Percentiles rank a stretch among this genome's conserved stretches.
These are phyloP conservation scores for Mariannaea sp. DNA, from an alignment of 2,329 filamentous ascomycete species.

Conservation along the genomic window DNA sequence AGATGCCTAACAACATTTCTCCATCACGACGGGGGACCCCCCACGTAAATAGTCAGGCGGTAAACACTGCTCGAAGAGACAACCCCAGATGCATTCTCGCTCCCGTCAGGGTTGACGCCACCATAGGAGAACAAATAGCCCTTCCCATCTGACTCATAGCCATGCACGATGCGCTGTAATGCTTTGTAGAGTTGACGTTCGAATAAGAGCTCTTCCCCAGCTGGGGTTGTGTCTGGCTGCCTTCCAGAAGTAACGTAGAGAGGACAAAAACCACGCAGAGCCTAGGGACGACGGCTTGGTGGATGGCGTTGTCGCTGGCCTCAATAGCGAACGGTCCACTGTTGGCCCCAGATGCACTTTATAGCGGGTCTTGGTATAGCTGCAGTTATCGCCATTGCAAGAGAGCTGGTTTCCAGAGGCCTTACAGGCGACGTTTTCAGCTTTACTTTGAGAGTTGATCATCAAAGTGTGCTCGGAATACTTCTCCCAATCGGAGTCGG, in stretches of 20 bases:
- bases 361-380: conserved; percentile 50
- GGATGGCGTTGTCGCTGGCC: conserved; percentile 45
- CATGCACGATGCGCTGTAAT: conserved; percentile 66
- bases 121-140: conserved; percentile 73
- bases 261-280: conserved; percentile 57
- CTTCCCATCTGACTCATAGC: conserved; percentile 60
- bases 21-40: conserved; percentile 23
- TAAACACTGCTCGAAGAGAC: conserved; percentile 36
- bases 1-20: too few relatives aligned
- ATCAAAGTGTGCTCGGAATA: conserved; percentile 47
- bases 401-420: conserved; percentile 43
- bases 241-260: conserved; percentile 51
- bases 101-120: conserved; percentile 65
- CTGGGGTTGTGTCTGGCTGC: conserved; percentile 53
- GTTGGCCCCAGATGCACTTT: conserved; percentile 55
- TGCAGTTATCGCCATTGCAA: conserved; percentile 50
- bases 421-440: conserved; percentile 48
- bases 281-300: conserved; percentile 51
- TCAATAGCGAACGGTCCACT: conserved; percentile 51
- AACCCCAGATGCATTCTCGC: conserved; percentile 54
- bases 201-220: conserved; percentile 50
- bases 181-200: conserved; percentile 49
- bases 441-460: conserved; percentile 49
- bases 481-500: conserved; percentile 51
- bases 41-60: conserved; percentile 38